Evolutionary conservation across 345 rosid species (phyloP), one percentile per base, ranked within the genome.

Genomic region (Citrus reticulata): DNA sequence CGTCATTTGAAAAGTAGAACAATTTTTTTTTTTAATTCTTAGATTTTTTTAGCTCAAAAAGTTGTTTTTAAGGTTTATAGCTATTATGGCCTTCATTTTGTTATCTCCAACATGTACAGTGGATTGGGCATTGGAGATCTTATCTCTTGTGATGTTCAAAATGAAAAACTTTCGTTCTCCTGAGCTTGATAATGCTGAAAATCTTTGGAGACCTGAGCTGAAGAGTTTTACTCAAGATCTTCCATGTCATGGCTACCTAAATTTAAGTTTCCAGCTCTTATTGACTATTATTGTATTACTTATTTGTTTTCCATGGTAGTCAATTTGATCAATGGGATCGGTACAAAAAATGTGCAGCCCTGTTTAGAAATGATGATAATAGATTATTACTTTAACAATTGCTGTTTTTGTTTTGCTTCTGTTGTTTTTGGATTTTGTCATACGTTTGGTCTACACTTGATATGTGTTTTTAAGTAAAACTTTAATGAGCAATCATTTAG

Each of bases 81-180:
- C 19, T 1, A 0, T 39, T n/a, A 24, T 42, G 20, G 39, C 13
- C 7, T 4, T 67, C 27, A 25, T 35, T 20, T 30, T 62, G 25
- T 72, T 24, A 25, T 14, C 1, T 30, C 30, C 54, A 37, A 16
- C 35, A 6, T 46, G 25, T 60, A 9, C 8, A 8, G 67, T 8
- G 10, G 59, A 54, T 2, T 77, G 24, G 54, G 37, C 60, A 37
- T 37, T 10, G 63, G 69, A 73, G 74, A 55, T 74, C 77, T 78
- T 79, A 37, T 77, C 65, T 82, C 85, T 84, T 22, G 32, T 87
- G 85, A 89, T 85, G 90, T 78, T 58, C 10, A 46, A 54, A 75
- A 32, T 10, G 42, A 14, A 78, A 79, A 84, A 81, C 90, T 84
- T 85, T 88, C 85, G 81, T 88, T 86, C 93, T 90, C 83, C 90